phyloP scores from a whole-genome alignment of 108 stramenopile genomes.

The Cyclotella distinguenda region DNA sequence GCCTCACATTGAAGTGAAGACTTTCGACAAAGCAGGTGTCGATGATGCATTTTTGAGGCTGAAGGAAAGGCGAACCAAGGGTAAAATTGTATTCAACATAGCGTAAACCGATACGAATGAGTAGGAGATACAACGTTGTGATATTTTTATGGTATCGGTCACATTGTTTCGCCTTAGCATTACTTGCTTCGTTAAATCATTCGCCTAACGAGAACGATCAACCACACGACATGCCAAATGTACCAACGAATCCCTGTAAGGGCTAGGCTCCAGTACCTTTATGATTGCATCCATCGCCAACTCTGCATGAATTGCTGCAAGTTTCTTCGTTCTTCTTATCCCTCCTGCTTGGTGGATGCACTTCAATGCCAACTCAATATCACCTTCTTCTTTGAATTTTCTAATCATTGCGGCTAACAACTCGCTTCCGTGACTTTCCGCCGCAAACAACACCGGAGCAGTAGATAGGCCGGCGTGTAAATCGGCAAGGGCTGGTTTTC shows the following conservation, averaged over 20 bases:
- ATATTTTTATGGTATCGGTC: too few relatives aligned
- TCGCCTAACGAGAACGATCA: constrained; percentile 53
- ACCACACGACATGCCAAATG: constrained; percentile 81
- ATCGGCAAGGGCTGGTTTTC: constrained; percentile 95
- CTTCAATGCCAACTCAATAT: constrained; percentile 79
- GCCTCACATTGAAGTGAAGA: constrained; percentile 18
- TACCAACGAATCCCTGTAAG: constrained; percentile 72
- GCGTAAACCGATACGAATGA: neutral
- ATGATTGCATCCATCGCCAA: constrained; percentile 83
- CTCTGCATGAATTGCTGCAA: constrained; percentile 94
- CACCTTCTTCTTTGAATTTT: constrained; percentile 86
- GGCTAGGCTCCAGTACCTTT: constrained; percentile 45
- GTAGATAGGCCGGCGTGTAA: constrained; percentile 93
- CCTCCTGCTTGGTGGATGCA: constrained; percentile 61
- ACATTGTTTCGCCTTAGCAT: too few relatives aligned
- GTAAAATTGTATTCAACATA: constrained; percentile 49
- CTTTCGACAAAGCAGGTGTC: constrained; percentile 37
- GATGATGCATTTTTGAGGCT: constrained; percentile 37
- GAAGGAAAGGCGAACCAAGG: constrained; percentile 39
- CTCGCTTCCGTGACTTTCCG: constrained; percentile 70
- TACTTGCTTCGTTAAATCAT: too few relatives aligned
- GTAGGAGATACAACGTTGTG: too few relatives aligned
- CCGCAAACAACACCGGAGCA: constrained; percentile 95
- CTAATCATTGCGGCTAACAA: constrained; percentile 79
- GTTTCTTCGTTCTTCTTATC: constrained; percentile 81